Percentiles rank a stretch among this genome's conserved stretches.
phyloP scores from a whole-genome alignment of 352 stramenopile species.

The Phytophthora podocarpi region DNA sequence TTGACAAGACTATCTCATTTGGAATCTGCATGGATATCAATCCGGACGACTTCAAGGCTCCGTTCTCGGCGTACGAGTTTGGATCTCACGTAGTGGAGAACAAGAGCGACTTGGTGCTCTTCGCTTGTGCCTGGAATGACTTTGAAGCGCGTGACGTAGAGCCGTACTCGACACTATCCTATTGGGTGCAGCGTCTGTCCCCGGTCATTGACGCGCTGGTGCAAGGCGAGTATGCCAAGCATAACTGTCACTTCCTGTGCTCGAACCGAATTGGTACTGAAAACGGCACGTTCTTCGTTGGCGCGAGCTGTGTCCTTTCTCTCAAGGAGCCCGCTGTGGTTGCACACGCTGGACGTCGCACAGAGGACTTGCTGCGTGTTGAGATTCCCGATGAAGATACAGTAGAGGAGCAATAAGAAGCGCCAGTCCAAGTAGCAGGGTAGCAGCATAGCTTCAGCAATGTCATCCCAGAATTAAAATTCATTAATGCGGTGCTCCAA shows the following conservation, averaged over 20 bases:
- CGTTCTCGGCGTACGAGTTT: conserved; percentile 79
- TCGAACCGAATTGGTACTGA: conserved; percentile 81
- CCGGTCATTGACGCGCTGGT: conserved; percentile 58
- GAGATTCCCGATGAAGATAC: conserved; percentile 44
- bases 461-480: neutral
- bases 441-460: neutral
- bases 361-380: conserved; percentile 65
- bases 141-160: conserved; percentile 59
- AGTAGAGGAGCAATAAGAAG: neutral
- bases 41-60: conserved; percentile 75
- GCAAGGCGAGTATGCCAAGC: conserved; percentile 41
- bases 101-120: conserved; percentile 77
- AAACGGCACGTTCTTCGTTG: conserved; percentile 84
- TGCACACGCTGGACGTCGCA: conserved; percentile 45
- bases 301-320: conserved; percentile 75
- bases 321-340: conserved; percentile 64
- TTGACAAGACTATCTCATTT: conserved; percentile 80
- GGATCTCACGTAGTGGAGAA: conserved; percentile 50
- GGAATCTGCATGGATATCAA: conserved; percentile 93
- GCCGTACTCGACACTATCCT: conserved; percentile 59
- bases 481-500: too few species aligned
- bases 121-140: conserved; percentile 85
- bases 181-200: conserved; percentile 73
- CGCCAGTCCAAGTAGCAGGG: neutral
- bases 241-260: conserved; percentile 75